Evolutionary conservation across 805 yeast genomes (phyloP).

Genomic region (Isabelozyma pseudorhagii): DNA sequence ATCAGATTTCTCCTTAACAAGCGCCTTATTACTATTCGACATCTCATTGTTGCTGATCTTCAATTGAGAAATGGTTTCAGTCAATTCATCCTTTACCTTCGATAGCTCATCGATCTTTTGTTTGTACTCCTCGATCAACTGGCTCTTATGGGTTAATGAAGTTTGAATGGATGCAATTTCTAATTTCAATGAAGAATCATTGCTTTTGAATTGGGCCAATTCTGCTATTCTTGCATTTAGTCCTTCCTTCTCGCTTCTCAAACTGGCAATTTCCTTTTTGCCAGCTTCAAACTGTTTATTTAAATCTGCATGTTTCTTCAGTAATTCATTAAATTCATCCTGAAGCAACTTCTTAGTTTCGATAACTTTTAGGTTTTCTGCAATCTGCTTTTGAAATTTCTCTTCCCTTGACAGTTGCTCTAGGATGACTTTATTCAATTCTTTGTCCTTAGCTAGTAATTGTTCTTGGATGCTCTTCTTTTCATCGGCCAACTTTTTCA

Average conservation of each 20-base stretch:
- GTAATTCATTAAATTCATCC: slow-evolving; percentile 16
- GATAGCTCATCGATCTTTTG: slow-evolving; percentile 32
- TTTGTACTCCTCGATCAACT: slow-evolving; percentile 35
- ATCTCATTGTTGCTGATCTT: slow-evolving; percentile 41
- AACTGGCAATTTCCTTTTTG: slow-evolving; percentile 19
- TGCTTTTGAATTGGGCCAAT: slow-evolving; percentile 25
- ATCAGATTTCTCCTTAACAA: slow-evolving; percentile 37
- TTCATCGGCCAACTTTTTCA: slow-evolving; percentile 11
- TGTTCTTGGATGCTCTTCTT: slow-evolving; percentile 10
- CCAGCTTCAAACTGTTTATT: slow-evolving; percentile 4
- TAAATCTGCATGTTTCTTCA: slow-evolving; percentile 18
- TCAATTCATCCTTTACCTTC: slow-evolving; percentile 37
- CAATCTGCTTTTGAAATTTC: slow-evolving; percentile 8
- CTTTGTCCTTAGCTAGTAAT: slow-evolving; percentile 13
- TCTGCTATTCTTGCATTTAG: slow-evolving; percentile 30
- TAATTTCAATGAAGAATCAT: slow-evolving; percentile 44
- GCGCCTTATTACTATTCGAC: slow-evolving; percentile 28
- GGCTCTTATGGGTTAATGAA: slow-evolving; percentile 44
- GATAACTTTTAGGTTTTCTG: slow-evolving; percentile 2
- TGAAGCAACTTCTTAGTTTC: slow-evolving; percentile 8
- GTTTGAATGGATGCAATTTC: slow-evolving; percentile 47
- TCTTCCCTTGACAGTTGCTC: slow-evolving; percentile 12
- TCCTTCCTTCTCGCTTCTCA: slow-evolving; percentile 36
- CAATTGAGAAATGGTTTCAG: slow-evolving; percentile 35
- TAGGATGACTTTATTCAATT: slow-evolving; percentile 11